These are phyloP conservation scores for Botrytis cinerea DNA, from an alignment of 2,329 filamentous ascomycete species.

Conservation along the genomic window DNA sequence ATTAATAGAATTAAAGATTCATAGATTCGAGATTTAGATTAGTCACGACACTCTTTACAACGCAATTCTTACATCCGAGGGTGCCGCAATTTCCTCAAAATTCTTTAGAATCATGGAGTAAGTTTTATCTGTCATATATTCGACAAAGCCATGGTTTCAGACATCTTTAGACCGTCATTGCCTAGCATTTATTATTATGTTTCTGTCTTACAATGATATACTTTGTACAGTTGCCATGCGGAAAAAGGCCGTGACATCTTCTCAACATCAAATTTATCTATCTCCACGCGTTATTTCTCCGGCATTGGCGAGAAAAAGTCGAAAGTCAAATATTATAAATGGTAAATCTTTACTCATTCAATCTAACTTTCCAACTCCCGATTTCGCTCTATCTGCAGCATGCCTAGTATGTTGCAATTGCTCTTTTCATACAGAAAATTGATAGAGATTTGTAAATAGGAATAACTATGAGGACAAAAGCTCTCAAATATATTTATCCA, in stretches of 20 bases:
- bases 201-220: not conserved
- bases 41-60: not conserved
- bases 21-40: not conserved
- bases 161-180: too few species aligned
- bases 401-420: not conserved
- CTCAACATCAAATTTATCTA: not conserved
- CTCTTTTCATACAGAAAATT: not conserved
- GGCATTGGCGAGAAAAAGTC: not conserved
- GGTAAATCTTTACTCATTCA: not conserved
- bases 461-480: not conserved
- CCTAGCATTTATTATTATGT: too few species aligned
- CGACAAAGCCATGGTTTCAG: too few species aligned
- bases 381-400: too few species aligned
- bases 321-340: not conserved
- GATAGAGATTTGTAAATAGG: not conserved
- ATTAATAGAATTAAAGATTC: not conserved
- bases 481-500: not conserved
- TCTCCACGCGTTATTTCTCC: not conserved
- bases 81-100: not conserved
- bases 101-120: not conserved
- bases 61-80: too few species aligned
- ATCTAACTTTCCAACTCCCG: too few species aligned
- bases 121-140: not conserved
- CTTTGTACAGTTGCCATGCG: not conserved
- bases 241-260: not conserved